A percentile compares a stretch with the other conserved stretches of the same genome.
Conservation (phyloP, 1,284 basidiomycete species). For the Ceratorhiza oryzae-sativae region DNA sequence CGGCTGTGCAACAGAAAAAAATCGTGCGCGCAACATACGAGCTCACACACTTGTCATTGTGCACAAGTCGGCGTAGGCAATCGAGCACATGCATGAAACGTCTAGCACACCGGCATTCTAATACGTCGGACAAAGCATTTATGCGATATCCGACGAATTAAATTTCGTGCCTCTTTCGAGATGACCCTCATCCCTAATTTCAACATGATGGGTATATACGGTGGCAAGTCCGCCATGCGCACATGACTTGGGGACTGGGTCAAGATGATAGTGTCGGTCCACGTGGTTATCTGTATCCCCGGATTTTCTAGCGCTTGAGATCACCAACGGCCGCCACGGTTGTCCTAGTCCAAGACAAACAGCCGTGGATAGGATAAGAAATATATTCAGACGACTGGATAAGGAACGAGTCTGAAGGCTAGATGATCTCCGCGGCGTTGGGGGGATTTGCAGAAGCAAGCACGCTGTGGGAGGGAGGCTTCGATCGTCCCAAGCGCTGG, state of each 20-base stretch:
- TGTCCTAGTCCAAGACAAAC: background rate
- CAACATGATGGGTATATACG: no score
- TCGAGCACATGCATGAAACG: background rate
- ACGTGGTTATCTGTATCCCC: background rate
- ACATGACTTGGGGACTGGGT: background rate
- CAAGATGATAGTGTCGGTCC: background rate
- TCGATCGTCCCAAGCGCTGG: no score
- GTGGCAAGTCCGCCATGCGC: no score
- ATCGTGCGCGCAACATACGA: no score
- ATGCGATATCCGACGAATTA: background rate
- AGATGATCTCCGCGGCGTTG: background rate
- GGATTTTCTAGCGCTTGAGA: background rate
- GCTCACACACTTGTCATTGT: background rate
- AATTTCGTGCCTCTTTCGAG: background rate
- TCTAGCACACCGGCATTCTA: background rate
- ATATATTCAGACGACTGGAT: background rate
- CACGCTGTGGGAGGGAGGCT: no score
- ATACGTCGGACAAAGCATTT: background rate
- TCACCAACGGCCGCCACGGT: constrained; percentile 16
- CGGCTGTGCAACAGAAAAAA: no score
- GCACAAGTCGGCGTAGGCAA: background rate
- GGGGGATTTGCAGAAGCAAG: background rate
- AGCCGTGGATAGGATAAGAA: background rate
- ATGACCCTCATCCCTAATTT: no score
- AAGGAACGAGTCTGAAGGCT: background rate